These are phyloP conservation scores for Escallonia herrerae DNA, from an alignment of 129 eudicot species.

Conservation along the genomic window DNA sequence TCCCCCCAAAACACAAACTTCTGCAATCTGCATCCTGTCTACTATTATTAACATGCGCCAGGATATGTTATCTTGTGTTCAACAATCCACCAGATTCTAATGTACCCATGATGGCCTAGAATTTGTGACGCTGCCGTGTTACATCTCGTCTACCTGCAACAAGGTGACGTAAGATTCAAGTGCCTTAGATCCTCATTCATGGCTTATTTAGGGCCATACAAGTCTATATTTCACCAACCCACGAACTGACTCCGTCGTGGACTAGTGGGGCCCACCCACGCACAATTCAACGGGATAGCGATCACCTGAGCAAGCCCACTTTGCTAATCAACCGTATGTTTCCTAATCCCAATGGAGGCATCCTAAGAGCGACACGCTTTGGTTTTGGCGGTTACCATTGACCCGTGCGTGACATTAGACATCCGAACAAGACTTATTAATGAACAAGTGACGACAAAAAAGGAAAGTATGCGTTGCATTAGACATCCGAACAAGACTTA, in stretches of 20 bases:
- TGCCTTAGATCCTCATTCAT: neutral
- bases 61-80: constrained; percentile 15
- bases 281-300: too few relatives aligned
- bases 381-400: too few relatives aligned
- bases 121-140: constrained; percentile 5
- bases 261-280: constrained; percentile 3
- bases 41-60: constrained; percentile 23
- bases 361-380: too few relatives aligned
- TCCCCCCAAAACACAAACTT: neutral
- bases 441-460: too few relatives aligned
- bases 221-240: constrained; percentile 28
- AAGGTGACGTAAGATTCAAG: constrained; percentile 5
- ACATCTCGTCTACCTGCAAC: constrained; percentile 34
- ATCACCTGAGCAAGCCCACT: too few relatives aligned
- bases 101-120: constrained; percentile 23
- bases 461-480: too few relatives aligned
- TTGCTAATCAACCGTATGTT: too few relatives aligned
- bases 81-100: constrained; percentile 10
- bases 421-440: too few relatives aligned
- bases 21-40: neutral
- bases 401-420: too few relatives aligned
- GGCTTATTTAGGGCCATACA: neutral
- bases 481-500: too few relatives aligned
- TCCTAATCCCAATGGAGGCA: too few relatives aligned
- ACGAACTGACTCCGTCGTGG: constrained; percentile 9